These are phyloP conservation scores for Golovinomyces cichoracearum DNA, from an alignment of 2,329 filamentous ascomycete species.

Conservation along the genomic window DNA sequence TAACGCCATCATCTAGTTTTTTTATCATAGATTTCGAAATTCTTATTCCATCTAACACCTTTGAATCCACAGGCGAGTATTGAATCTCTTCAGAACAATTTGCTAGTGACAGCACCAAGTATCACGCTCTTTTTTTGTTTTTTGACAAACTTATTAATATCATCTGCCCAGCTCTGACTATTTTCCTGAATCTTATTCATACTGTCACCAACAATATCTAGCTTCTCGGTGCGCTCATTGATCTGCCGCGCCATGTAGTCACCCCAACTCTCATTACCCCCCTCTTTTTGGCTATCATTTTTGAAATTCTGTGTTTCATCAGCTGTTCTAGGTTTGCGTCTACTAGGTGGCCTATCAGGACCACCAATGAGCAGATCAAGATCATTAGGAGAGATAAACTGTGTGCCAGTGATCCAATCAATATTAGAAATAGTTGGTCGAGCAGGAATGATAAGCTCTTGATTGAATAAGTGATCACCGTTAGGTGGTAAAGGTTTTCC, in stretches of 20 bases:
- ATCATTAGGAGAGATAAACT: slow-evolving; percentile 65
- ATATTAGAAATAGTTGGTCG: slow-evolving; percentile 84
- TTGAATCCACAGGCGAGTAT: no score
- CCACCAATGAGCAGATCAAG: slow-evolving; percentile 80
- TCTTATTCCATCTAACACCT: no score
- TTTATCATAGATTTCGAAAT: no score
- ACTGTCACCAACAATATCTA: slow-evolving; percentile 57
- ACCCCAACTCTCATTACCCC: slow-evolving; percentile 33
- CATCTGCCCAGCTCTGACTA: slow-evolving; percentile 61
- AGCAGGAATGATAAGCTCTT: slow-evolving; percentile 43
- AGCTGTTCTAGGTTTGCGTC: slow-evolving; percentile 61
- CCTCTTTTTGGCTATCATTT: slow-evolving; percentile 10
- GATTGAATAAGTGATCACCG: slow-evolving; percentile 57
- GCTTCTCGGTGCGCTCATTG: slow-evolving; percentile 69
- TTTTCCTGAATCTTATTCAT: slow-evolving; percentile 64
- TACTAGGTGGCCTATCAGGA: slow-evolving; percentile 63
- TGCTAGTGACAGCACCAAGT: slow-evolving; percentile 39
- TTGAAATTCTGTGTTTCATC: slow-evolving; percentile 40
- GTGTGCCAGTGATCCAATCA: slow-evolving; percentile 90
- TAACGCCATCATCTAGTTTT: no score
- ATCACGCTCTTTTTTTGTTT: slow-evolving; percentile 73
- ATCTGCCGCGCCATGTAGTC: slow-evolving; percentile 69
- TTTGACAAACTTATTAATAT: slow-evolving; percentile 63
- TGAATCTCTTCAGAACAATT: slow-evolving; percentile 16
- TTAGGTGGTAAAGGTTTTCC: slow-evolving; percentile 35